Evolutionary conservation across 768 basidiomycete genomes (phyloP).

Genomic region (Leccinum arenicola): DNA sequence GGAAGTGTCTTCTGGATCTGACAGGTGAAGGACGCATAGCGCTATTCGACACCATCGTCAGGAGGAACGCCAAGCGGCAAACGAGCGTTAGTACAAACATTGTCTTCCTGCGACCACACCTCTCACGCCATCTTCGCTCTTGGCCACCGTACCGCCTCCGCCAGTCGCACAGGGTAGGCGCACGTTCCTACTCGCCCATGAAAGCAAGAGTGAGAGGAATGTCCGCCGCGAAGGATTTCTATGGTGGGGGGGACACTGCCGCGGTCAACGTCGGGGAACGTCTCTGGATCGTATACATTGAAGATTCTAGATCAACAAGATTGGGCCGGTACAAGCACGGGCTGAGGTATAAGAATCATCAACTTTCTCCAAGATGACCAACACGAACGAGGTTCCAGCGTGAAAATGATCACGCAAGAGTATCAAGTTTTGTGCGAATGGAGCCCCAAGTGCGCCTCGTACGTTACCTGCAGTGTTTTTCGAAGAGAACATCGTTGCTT

Average conservation of each 20-base stretch:
- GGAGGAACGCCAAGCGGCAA: not conserved
- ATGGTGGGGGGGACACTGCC: not conserved
- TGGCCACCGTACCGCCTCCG: slow-evolving; percentile 67
- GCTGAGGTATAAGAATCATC: not conserved
- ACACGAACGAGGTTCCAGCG: not conserved
- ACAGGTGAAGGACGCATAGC: slow-evolving; percentile 57
- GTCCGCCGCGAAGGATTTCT: slow-evolving; percentile 13
- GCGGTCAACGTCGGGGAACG: slow-evolving; percentile 29
- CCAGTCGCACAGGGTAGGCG: slow-evolving; percentile 57
- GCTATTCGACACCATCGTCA: slow-evolving; percentile 37
- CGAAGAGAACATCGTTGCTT: not conserved
- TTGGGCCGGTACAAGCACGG: not conserved
- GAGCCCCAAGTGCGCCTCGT: not conserved
- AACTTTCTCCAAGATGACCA: not conserved
- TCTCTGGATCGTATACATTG: slow-evolving; percentile 14
- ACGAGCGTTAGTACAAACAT: slow-evolving; percentile 44
- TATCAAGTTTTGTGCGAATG: not conserved
- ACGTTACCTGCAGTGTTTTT: not conserved
- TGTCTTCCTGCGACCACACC: slow-evolving; percentile 76
- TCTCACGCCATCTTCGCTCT: slow-evolving; percentile 60
- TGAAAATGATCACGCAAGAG: not conserved
- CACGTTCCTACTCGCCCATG: slow-evolving; percentile 53
- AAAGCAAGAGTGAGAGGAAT: slow-evolving; percentile 41
- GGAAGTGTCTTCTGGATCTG: slow-evolving; percentile 40
- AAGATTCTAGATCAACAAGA: not conserved